phyloP scores from a whole-genome alignment of 257 asterid species.

The Solanum tarijense region DNA sequence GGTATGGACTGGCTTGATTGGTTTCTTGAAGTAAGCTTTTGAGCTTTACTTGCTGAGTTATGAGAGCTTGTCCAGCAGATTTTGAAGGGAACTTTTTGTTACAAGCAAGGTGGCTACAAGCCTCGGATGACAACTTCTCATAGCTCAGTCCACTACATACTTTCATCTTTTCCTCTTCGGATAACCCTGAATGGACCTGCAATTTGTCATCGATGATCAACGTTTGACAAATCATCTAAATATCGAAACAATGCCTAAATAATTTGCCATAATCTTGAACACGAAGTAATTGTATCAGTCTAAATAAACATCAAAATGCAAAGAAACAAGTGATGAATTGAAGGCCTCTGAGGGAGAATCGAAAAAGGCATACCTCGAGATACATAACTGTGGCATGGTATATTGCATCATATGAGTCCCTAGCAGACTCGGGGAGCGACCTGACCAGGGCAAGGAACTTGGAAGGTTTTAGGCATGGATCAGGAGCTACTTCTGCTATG shows the following conservation, averaged over 20 bases:
- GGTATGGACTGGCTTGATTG: neutral
- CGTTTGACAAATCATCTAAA: neutral
- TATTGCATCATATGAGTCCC: too few species aligned
- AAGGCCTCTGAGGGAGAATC: neutral
- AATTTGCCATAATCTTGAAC: neutral
- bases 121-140: slow-evolving; percentile 54
- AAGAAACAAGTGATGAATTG: neutral
- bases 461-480: neutral
- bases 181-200: slow-evolving; percentile 61
- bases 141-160: slow-evolving; percentile 44
- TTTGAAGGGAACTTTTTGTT: neutral
- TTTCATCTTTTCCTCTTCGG: slow-evolving; percentile 49
- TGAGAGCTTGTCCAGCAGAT: neutral
- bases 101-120: slow-evolving; percentile 39
- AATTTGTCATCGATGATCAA: neutral
- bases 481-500: too few species aligned
- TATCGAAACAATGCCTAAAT: neutral
- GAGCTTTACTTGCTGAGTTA: too few species aligned
- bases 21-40: slow-evolving; percentile 36
- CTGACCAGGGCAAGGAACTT: slow-evolving; percentile 49
- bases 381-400: slow-evolving; percentile 23
- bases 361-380: slow-evolving; percentile 39
- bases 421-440: too few species aligned
- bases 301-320: neutral
- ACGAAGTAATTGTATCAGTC: neutral